These are phyloP conservation scores for Fusarium guadeloupense DNA, from an alignment of 2,329 filamentous ascomycete genomes.

Conservation along the genomic window DNA sequence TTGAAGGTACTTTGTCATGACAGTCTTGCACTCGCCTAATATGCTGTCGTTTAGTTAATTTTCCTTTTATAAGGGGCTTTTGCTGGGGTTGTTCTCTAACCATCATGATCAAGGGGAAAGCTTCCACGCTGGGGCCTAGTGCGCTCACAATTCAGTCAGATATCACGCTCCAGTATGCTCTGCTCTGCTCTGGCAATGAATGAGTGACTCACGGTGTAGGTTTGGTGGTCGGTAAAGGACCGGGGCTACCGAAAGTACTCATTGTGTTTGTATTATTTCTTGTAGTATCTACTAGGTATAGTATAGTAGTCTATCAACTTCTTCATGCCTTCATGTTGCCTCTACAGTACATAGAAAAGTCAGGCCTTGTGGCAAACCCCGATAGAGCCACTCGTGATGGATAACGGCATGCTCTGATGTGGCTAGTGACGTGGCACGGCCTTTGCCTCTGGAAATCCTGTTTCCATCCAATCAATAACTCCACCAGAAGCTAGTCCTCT, in stretches of 20 bases:
- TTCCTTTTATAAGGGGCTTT: background rate
- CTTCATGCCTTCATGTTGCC: background rate
- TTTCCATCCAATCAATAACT: background rate
- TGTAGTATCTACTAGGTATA: conserved; percentile 9
- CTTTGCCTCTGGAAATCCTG: background rate
- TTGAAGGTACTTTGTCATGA: conserved; percentile 85
- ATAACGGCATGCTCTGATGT: conserved; percentile 34
- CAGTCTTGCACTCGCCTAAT: conserved; percentile 87
- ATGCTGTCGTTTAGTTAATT: conserved; percentile 12
- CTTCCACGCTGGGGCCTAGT: conserved; percentile 85
- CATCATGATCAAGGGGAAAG: conserved; percentile 93
- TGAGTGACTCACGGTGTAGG: conserved; percentile 70
- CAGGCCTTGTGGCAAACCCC: conserved; percentile 34
- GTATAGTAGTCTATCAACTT: conserved; percentile 14
- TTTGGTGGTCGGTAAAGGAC: conserved; percentile 71
- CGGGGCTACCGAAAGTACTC: conserved; percentile 76
- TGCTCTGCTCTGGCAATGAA: background rate
- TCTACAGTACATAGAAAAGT: conserved; percentile 19
- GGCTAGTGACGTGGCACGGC: conserved; percentile 39
- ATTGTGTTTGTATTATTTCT: conserved; percentile 49
- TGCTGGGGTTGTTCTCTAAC: conserved; percentile 43
- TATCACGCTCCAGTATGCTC: too few relatives aligned
- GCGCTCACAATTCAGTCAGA: conserved; percentile 19
- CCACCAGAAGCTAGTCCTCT: conserved; percentile 1
- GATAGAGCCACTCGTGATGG: conserved; percentile 28